Base-by-base conservation (phyloP, 768 basidiomycete species). In the Sarcomyxa edulis region DNA sequence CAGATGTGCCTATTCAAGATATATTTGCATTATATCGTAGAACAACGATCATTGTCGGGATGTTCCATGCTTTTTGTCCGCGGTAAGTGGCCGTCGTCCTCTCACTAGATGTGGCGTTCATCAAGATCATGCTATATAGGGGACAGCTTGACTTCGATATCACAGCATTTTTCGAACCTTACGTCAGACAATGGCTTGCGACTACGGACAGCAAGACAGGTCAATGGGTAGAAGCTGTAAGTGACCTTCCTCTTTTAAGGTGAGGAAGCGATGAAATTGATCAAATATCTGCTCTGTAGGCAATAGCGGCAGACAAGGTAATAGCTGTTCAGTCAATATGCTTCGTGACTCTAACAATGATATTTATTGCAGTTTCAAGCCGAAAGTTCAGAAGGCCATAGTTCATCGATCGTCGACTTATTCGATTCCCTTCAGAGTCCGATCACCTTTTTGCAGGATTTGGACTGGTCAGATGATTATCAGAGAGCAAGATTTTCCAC, bases 331-430 rank as follows among this genome's bases (percentile, higher is more conserved):
- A 25, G 22, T 32, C 11, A 35, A 25, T 23, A 14, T 6, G 15
- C 12, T 8, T 18, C 12, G 29, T 46, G 19, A 48, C 33, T 32
- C 40, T 27, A 20, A 28, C 21, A 32, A 22, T 34, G 12, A 32
- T 14, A 6, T 6, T 25, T 30, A 19, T n/a, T 24, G 20, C 45
- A 86, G 82, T 90, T 89, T 48, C 72, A 92, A 67, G 71, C 89
- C 40, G 75, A 92, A 63, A 74, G 86, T 44, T 43, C 68, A 8
- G 79, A 88, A 59, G 87, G 87, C 0, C 89, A 94, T 52, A 95
- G 91, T 49, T 93, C 94, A n/a, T 98, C 95, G 0, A 94, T 99
- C 39, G 82, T 93, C 16, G 96, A 99, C 60, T 71, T 99, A 1
- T 97, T 98, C 52, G 92, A 92, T 46, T 96, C 93, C 3, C 71